Evolutionary conservation across 2,329 filamentous ascomycete species (phyloP).

Genomic region (Verticillium nonalfalfae): DNA sequence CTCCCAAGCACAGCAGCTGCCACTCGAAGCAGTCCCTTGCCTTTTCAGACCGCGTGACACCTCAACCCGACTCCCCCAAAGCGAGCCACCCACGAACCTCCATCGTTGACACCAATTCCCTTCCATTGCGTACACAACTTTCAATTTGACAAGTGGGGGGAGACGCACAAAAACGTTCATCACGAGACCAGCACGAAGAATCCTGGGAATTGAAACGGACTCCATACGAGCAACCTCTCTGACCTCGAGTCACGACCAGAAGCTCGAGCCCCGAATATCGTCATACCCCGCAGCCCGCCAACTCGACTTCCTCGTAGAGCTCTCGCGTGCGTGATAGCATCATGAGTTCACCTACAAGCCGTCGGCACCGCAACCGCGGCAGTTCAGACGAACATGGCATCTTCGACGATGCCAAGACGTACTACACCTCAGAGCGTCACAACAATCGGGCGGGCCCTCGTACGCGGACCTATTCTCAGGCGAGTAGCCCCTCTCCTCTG

Average conservation of each 20-base stretch:
- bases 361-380: constrained; percentile 16
- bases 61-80: background rate
- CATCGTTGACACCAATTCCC: background rate
- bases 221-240: background rate
- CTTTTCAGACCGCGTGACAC: background rate
- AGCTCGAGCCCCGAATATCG: background rate
- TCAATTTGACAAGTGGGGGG: too few relatives aligned
- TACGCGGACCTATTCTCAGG: constrained; percentile 52
- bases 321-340: background rate
- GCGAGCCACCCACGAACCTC: background rate
- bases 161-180: background rate
- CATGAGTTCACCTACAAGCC: constrained; percentile 11
- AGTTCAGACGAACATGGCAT: constrained; percentile 42
- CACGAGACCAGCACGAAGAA: background rate
- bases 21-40: background rate
- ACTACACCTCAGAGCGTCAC: constrained; percentile 51
- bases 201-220: background rate
- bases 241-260: background rate
- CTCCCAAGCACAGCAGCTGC: background rate
- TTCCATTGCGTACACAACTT: background rate
- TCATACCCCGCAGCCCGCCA: background rate
- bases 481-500: constrained; percentile 16
- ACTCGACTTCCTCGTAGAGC: background rate
- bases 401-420: constrained; percentile 52
- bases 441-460: constrained; percentile 40